phyloP scores from a whole-genome alignment of 2,329 filamentous ascomycete species.

The Aureobasidium pullulans region DNA sequence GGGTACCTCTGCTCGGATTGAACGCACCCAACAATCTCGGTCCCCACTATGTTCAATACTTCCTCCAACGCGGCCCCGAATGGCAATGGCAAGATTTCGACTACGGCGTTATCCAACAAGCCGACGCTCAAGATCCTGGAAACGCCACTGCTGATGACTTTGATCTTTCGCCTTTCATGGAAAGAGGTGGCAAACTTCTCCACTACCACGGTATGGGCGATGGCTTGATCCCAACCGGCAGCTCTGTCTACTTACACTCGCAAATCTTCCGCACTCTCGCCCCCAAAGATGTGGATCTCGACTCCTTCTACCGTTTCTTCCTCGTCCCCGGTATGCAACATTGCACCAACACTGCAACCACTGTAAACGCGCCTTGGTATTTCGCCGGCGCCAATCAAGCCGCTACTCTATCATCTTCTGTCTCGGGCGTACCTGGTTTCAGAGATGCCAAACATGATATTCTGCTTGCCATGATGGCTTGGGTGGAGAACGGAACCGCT shows the following conservation, averaged over 20 bases:
- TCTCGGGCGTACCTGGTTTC: conserved; percentile 27
- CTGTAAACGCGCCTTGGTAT: conserved; percentile 37
- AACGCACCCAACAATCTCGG: conserved; percentile 31
- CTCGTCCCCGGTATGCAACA: conserved; percentile 39
- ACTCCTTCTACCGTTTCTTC: conserved; percentile 38
- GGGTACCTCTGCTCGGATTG: conserved; percentile 27
- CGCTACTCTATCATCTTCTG: conserved; percentile 15
- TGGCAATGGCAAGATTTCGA: conserved; percentile 35
- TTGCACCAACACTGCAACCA: conserved; percentile 27
- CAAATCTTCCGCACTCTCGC: conserved; percentile 33
- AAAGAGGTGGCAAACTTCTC: conserved; percentile 34
- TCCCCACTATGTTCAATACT: conserved; percentile 35
- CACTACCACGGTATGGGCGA: conserved; percentile 40
- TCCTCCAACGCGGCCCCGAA: conserved; percentile 31
- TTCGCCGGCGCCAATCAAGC: conserved; percentile 33
- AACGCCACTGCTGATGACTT: conserved; percentile 43
- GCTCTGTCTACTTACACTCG: conserved; percentile 46
- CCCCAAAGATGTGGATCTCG: conserved; percentile 29
- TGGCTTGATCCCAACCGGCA: conserved; percentile 42
- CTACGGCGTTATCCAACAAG: conserved; percentile 32
- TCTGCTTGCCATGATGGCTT: conserved; percentile 30
- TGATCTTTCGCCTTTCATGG: conserved; percentile 41
- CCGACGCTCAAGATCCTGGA: conserved; percentile 38
- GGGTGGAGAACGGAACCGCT: conserved; percentile 32
- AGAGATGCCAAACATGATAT: conserved; percentile 28